Percentiles rank a stretch among this genome's conserved stretches.
Conservation (phyloP, 176 grass and related monocot species). For the Musa schizocarpa region DNA sequence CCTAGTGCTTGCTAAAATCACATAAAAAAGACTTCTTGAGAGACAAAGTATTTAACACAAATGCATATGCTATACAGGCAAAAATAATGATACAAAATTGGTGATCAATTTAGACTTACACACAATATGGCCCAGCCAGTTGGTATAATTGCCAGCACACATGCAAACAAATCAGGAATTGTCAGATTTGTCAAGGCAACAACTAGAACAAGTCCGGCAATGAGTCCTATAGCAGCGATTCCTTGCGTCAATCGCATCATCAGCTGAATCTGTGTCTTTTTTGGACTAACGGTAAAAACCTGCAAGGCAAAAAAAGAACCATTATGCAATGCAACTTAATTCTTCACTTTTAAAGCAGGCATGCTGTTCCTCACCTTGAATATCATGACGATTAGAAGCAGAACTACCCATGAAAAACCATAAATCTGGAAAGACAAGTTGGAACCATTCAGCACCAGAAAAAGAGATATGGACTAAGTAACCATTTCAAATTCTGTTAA, state of each 20-base stretch:
- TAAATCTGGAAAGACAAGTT: slow-evolving; percentile 50
- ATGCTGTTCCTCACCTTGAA: slow-evolving; percentile 64
- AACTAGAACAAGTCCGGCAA: slow-evolving; percentile 54
- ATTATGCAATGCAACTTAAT: slow-evolving; percentile 17
- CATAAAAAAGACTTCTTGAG: too few species aligned
- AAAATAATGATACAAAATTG: neutral
- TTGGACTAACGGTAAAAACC: slow-evolving; percentile 77
- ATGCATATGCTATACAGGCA: neutral
- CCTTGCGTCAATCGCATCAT: slow-evolving; percentile 79
- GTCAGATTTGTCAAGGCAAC: slow-evolving; percentile 53
- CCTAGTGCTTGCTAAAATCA: too few species aligned
- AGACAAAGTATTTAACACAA: too few species aligned
- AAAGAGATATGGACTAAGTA: neutral
- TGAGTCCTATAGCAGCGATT: slow-evolving; percentile 50
- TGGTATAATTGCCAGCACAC: slow-evolving; percentile 73
- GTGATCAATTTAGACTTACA: slow-evolving; percentile 41
- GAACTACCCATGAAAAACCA: slow-evolving; percentile 87
- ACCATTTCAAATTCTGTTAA: neutral
- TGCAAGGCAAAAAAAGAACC: slow-evolving; percentile 19
- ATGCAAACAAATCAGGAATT: slow-evolving; percentile 84
- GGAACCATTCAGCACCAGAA: slow-evolving; percentile 18
- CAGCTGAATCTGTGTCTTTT: slow-evolving; percentile 44
- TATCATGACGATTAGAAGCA: slow-evolving; percentile 60
- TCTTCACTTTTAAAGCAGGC: neutral
- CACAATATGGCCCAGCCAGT: slow-evolving; percentile 77